A percentile compares a stretch with the other conserved stretches of the same genome.
Conservation (phyloP, 768 basidiomycete species). For the Boletus eberwhitei region DNA sequence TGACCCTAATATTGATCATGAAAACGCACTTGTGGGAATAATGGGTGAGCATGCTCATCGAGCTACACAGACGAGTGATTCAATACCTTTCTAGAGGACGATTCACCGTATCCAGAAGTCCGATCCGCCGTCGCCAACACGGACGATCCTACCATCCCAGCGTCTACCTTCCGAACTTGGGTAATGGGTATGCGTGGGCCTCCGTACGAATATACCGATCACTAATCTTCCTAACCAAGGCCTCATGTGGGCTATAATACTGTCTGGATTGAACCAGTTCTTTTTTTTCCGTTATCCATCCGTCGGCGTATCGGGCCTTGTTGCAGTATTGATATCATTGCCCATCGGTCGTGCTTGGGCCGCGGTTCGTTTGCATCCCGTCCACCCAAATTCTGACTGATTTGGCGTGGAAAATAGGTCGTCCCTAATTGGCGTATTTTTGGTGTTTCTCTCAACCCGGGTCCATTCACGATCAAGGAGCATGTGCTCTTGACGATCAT, state of each 20-base stretch:
- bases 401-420: constrained; percentile 26
- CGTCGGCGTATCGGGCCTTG: constrained; percentile 41
- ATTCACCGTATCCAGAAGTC: constrained; percentile 84
- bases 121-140: constrained; percentile 72
- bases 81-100: constrained; percentile 44
- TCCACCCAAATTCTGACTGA: background rate
- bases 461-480: constrained; percentile 75
- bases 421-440: constrained; percentile 52
- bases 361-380: constrained; percentile 15
- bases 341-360: constrained; percentile 69
- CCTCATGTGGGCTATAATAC: constrained; percentile 50
- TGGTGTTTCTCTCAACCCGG: constrained; percentile 66
- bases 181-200: constrained; percentile 38
- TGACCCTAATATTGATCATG: constrained; percentile 36
- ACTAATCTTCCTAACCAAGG: constrained; percentile 13
- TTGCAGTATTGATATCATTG: constrained; percentile 69
- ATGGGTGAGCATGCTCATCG: constrained; percentile 12
- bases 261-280: constrained; percentile 76
- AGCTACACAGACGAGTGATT: constrained; percentile 10
- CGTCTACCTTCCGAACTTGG: constrained; percentile 58
- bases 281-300: constrained; percentile 70
- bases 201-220: fast-evolving
- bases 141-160: constrained; percentile 65
- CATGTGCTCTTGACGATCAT: constrained; percentile 69
- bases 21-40: constrained; percentile 9